Base-by-base conservation (phyloP, 345 rosid genomes). In the Microthlaspi erraticum region DNA sequence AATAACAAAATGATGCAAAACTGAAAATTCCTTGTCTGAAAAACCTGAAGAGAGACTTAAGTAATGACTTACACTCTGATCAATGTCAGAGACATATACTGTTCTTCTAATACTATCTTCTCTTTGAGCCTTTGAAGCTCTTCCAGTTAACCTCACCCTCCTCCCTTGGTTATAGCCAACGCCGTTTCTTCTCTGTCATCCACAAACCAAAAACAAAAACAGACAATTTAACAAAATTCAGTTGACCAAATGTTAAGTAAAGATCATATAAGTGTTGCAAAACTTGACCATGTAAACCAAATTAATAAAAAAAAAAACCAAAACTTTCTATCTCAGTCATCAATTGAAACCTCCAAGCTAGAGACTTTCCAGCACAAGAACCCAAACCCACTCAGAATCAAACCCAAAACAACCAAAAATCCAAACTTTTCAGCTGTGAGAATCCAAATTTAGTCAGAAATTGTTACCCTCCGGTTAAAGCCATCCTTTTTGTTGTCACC, bases 91-190 rank as follows among this genome's bases (percentile, higher is more conserved):
- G 17, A 77, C 80, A 45, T 77, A 77, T 0, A 77, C 77, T 33
- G 80, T 77, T 66, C 80, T 65, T 66, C 77, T 77, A 65, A 72
- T 72, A 60, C 77, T 84, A 81, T 88, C 91, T 33, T 91, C 97
- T 75, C 83, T 79, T 13, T 77, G 73, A 52, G 64, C 77, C 62
- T 58, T 71, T 7, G 55, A 85, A 57, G 77, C 71, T 80, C 87
- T 83, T 61, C 89, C 91, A 76, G 26, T 73, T 81, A 85, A 43
- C 83, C 86, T 84, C 62, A 67, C 43, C 59, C 80, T 85, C 70
- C 81, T 80, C 59, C 89, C 89, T 78, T 87, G 88, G 78, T 77
- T 82, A 71, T 29, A 80, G 63, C 70, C 29, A 26, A 20, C 23
- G 23, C 23, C 80, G 69, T 74, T 83, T 80, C 83, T 84, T 76